These are phyloP conservation scores for Globomyces pollinis-pini DNA, from an alignment of 192 early-diverging fungal species.

Conservation along the genomic window DNA sequence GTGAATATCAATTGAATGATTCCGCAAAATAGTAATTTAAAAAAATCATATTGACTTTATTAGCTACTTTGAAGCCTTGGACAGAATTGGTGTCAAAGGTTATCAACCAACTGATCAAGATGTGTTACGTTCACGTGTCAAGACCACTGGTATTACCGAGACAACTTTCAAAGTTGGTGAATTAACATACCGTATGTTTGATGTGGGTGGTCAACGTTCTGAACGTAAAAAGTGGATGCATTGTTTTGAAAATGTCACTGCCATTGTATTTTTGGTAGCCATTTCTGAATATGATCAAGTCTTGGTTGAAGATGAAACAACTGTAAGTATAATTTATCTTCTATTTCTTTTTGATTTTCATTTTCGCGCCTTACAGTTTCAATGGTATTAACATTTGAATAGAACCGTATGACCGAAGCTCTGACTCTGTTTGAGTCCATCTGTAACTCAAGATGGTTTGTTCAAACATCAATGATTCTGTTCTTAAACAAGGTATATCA, in stretches of 20 bases:
- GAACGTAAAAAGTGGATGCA: constrained; percentile 99
- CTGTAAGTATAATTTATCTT: constrained; percentile 48
- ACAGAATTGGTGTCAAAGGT: constrained; percentile 69
- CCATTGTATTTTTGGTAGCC: constrained; percentile 92
- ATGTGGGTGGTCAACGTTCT: constrained; percentile 96
- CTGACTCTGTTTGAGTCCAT: constrained; percentile 95
- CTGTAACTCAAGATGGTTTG: constrained; percentile 96
- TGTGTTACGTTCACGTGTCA: constrained; percentile 92
- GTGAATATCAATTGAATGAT: constrained; percentile 96
- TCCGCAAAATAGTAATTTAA: constrained; percentile 79
- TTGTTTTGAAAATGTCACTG: constrained; percentile 95
- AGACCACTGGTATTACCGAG: constrained; percentile 96
- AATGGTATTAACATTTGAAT: not conserved
- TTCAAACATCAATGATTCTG: constrained; percentile 94
- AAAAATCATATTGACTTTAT: no score
- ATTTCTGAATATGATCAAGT: constrained; percentile 95
- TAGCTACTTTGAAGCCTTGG: constrained; percentile 93
- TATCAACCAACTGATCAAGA: constrained; percentile 94
- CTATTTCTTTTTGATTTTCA: constrained; percentile 5
- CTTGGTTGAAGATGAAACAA: constrained; percentile 89
- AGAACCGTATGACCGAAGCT: constrained; percentile 94
- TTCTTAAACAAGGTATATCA: constrained; percentile 99
- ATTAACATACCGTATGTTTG: constrained; percentile 91
- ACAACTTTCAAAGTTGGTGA: constrained; percentile 87
- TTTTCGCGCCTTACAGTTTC: no score